These are phyloP conservation scores for Verticillium zaregamsianum DNA, from an alignment of 2,329 filamentous ascomycete genomes.

Conservation along the genomic window DNA sequence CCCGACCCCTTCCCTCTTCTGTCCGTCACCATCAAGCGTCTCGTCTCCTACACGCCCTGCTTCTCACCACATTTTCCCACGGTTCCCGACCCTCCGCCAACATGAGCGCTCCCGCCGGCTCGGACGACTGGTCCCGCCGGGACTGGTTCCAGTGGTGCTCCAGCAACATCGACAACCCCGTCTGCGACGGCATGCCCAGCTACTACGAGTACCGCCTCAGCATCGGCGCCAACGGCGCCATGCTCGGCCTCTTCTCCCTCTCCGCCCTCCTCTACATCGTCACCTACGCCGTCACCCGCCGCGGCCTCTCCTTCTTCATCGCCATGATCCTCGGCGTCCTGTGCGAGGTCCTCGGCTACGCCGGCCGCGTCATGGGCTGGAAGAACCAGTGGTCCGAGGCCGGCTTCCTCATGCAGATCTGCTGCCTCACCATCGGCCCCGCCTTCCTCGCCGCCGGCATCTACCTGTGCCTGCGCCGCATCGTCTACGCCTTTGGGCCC, in stretches of 20 bases:
- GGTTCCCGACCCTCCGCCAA: not conserved
- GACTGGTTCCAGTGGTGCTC: conserved; percentile 19
- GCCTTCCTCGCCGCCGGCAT: conserved; percentile 61
- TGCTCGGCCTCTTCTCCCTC: conserved; percentile 45
- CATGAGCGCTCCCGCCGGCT: not conserved
- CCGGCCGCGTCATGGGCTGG: conserved; percentile 51
- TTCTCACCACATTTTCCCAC: not conserved
- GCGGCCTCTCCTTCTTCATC: conserved; percentile 45
- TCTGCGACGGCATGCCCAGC: conserved; percentile 26
- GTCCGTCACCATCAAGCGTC: too few relatives aligned
- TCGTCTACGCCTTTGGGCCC: conserved; percentile 42
- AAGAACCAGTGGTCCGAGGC: conserved; percentile 45
- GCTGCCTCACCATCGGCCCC: conserved; percentile 59
- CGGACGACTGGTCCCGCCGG: conserved; percentile 12
- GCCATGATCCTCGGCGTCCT: conserved; percentile 49
- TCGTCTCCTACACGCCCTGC: not conserved
- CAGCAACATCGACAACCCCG: conserved; percentile 17
- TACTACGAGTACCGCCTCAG: conserved; percentile 52
- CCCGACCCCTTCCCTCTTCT: not conserved
- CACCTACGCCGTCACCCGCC: conserved; percentile 37
- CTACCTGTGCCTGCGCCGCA: conserved; percentile 55
- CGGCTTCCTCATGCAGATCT: conserved; percentile 52
- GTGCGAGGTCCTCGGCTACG: conserved; percentile 56
- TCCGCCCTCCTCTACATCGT: conserved; percentile 36
- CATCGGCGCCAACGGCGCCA: conserved; percentile 47